Percentiles rank a stretch among this genome's conserved stretches.
Evolutionary conservation across 2,329 filamentous ascomycete species (phyloP).

Genomic region (Calonectria hongkongensis): DNA sequence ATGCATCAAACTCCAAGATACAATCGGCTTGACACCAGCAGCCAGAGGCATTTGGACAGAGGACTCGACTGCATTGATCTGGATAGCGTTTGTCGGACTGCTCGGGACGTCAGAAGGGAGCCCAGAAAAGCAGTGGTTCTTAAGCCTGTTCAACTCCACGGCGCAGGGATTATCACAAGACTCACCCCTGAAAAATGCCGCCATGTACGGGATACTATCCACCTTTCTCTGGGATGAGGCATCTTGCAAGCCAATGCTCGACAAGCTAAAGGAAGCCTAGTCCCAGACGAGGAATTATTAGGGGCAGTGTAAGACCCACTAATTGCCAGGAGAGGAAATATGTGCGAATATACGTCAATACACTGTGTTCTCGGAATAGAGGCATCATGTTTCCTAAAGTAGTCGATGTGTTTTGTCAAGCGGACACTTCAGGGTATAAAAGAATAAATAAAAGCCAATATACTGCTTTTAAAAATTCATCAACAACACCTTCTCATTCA

Average conservation of each 20-base stretch:
- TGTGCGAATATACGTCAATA: constrained; percentile 2
- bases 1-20: constrained; percentile 18
- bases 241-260: constrained; percentile 7
- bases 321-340: constrained; percentile 14
- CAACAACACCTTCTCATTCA: background rate
- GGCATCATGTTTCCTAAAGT: constrained; percentile 3
- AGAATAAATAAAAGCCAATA: background rate
- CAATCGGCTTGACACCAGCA: background rate
- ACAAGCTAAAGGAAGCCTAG: background rate
- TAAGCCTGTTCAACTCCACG: constrained; percentile 11
- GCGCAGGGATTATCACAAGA: background rate
- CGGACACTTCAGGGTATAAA: background rate
- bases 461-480: background rate
- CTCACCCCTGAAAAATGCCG: background rate
- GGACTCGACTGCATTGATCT: constrained; percentile 3
- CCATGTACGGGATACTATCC: background rate
- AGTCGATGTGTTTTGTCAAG: background rate
- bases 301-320: background rate
- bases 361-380: constrained; percentile 24
- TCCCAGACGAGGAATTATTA: too few species aligned
- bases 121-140: constrained; percentile 13
- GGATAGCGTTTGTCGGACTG: constrained; percentile 19
- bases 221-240: constrained; percentile 24
- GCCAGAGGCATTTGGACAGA: background rate
- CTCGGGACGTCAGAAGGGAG: constrained; percentile 18